Evolutionary conservation across 108 stramenopile species (phyloP).

Genomic region (Cyclostephanos invisitatus): DNA sequence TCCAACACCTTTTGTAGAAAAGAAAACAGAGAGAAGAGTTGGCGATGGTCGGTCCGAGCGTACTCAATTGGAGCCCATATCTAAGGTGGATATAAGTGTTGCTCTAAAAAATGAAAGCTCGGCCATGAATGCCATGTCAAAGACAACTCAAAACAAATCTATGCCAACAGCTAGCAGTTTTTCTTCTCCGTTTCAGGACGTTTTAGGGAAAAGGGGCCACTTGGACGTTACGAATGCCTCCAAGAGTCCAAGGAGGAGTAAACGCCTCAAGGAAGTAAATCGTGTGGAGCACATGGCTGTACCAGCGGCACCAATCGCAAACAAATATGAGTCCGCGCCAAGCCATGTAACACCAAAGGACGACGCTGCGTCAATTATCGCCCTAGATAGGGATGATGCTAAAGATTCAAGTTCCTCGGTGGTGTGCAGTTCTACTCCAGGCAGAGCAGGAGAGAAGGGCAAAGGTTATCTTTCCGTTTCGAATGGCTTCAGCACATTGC

Average conservation of each 20-base stretch:
- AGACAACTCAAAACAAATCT: neutral
- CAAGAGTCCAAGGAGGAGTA: constrained; percentile 11
- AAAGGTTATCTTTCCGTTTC: neutral
- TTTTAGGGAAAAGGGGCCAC: neutral
- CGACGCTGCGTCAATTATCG: neutral
- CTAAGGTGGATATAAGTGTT: neutral
- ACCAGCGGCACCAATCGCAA: neutral
- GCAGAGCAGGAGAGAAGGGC: neutral
- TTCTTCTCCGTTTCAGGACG: neutral
- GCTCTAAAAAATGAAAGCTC: neutral
- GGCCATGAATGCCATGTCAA: neutral
- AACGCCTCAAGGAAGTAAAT: constrained; percentile 8
- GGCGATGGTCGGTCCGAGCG: neutral
- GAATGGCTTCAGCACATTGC: constrained; percentile 7
- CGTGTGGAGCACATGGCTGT: neutral
- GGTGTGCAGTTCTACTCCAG: neutral
- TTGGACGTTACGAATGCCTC: neutral
- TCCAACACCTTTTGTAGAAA: neutral
- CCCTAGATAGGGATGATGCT: neutral
- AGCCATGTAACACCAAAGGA: constrained; percentile 14
- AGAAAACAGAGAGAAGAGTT: neutral
- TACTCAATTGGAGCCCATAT: neutral
- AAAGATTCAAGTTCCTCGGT: neutral
- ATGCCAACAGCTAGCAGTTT: neutral
- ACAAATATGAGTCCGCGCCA: neutral